These are phyloP conservation scores for Chlamydomonas reinhardtii DNA, from an alignment of 163 green algal genomes.

Conservation along the genomic window DNA sequence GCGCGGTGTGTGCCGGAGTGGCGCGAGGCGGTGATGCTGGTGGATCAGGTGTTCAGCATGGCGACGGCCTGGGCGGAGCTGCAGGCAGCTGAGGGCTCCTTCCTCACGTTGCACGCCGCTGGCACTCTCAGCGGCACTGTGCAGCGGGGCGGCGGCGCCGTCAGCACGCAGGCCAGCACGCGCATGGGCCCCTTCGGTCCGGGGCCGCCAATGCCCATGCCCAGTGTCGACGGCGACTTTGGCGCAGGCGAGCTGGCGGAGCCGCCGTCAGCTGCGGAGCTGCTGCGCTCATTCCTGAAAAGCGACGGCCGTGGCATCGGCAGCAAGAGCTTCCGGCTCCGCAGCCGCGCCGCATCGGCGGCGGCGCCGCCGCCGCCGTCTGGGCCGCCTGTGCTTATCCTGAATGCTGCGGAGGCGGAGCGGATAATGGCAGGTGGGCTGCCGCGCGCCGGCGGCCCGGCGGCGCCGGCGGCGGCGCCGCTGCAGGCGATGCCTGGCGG, in stretches of 20 bases:
- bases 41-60: constrained; percentile 14
- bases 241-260: not conserved
- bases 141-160: not conserved
- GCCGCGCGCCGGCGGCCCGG: too few species aligned
- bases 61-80: constrained; percentile 16
- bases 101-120: too few species aligned
- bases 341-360: too few species aligned
- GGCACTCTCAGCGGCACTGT: not conserved
- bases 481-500: not conserved
- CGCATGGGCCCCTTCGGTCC: not conserved
- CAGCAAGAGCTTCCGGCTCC: not conserved
- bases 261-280: constrained; percentile 12
- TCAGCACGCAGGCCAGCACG: not conserved
- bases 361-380: not conserved
- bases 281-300: constrained; percentile 40
- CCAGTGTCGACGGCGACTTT: not conserved
- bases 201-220: not conserved
- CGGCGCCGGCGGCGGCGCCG: too few species aligned
- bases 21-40: constrained; percentile 6
- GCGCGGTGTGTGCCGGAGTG: not conserved
- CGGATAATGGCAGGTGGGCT: not conserved
- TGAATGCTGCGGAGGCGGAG: not conserved
- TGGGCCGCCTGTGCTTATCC: constrained; percentile 1
- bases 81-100: not conserved
- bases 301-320: not conserved